A percentile compares a stretch with the other conserved stretches of the same genome.
These are phyloP conservation scores for Amniculicola lignicola DNA, from an alignment of 495 filamentous ascomycete species.

Conservation along the genomic window DNA sequence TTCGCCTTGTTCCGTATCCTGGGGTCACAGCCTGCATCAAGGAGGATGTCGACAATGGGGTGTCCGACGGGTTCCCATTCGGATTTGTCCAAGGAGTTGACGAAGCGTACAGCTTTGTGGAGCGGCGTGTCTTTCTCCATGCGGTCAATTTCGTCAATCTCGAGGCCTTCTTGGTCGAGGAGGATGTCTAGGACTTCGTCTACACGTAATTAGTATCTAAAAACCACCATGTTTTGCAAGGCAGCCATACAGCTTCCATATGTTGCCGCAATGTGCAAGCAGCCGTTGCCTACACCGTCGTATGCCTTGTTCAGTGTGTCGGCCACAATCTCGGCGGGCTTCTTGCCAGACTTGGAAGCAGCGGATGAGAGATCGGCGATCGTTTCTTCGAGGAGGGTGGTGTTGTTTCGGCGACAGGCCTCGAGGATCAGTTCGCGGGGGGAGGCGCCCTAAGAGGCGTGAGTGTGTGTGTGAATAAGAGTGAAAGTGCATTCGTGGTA, in stretches of 20 bases:
- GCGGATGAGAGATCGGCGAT: slow-evolving; percentile 46
- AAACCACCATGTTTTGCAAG: not conserved
- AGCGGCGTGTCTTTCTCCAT: slow-evolving; percentile 85
- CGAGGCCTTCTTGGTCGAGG: slow-evolving; percentile 90
- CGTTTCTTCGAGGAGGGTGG: slow-evolving; percentile 68
- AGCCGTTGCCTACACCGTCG: slow-evolving; percentile 79
- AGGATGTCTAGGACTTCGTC: slow-evolving; percentile 88
- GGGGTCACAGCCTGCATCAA: slow-evolving; percentile 86
- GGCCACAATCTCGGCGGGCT: slow-evolving; percentile 50
- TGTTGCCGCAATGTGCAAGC: slow-evolving; percentile 82
- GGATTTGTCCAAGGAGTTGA: slow-evolving; percentile 54
- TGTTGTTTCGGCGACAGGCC: slow-evolving; percentile 89
- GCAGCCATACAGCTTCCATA: slow-evolving; percentile 79
- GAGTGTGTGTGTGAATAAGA: slow-evolving; percentile 7
- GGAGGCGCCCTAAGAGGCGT: slow-evolving; percentile 73
- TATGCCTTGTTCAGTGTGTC: slow-evolving; percentile 76
- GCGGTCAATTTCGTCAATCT: slow-evolving; percentile 84
- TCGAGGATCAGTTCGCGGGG: slow-evolving; percentile 83
- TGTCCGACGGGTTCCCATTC: slow-evolving; percentile 59
- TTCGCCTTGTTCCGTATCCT: slow-evolving; percentile 69
- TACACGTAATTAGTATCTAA: slow-evolving; percentile 34
- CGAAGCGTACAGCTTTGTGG: slow-evolving; percentile 80
- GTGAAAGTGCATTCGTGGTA: not conserved
- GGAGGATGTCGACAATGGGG: slow-evolving; percentile 79
- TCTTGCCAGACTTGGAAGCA: slow-evolving; percentile 49